Evolutionary conservation across 2,329 filamentous ascomycete genomes (phyloP).

Genomic region (Aspergillus ochraceus): DNA sequence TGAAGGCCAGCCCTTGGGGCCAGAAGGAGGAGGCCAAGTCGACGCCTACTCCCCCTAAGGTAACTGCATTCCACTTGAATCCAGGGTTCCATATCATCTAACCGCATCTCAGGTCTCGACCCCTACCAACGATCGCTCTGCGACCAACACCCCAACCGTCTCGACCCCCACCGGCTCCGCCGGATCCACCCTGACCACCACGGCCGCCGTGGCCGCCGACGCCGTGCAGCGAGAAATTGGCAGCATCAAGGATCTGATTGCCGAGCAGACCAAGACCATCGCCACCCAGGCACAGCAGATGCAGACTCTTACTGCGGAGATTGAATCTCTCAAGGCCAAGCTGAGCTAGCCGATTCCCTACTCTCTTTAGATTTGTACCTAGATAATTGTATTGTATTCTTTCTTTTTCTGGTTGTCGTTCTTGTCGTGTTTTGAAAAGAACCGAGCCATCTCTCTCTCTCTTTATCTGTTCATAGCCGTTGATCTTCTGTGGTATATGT

Average conservation of each 20-base stretch:
- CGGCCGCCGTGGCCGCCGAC: slow-evolving; percentile 42
- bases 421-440: slow-evolving; percentile 8
- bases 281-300: slow-evolving; percentile 76
- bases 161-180: slow-evolving; percentile 33
- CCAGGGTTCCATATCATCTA: neutral
- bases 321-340: slow-evolving; percentile 78
- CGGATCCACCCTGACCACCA: slow-evolving; percentile 25
- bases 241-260: slow-evolving; percentile 75
- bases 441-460: slow-evolving; percentile 11
- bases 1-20: slow-evolving; percentile 31
- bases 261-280: slow-evolving; percentile 76
- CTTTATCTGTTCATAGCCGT: slow-evolving; percentile 18
- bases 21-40: slow-evolving; percentile 29
- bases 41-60: slow-evolving; percentile 24
- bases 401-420: neutral
- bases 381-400: slow-evolving; percentile 12
- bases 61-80: slow-evolving; percentile 9
- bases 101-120: slow-evolving; percentile 24
- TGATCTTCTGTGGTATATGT: slow-evolving; percentile 12
- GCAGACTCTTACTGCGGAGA: slow-evolving; percentile 66
- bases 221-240: slow-evolving; percentile 66
- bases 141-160: slow-evolving; percentile 32
- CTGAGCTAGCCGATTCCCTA: slow-evolving; percentile 48
- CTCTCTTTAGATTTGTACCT: slow-evolving; percentile 2
- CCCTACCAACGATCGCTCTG: neutral